Conservation (phyloP, 129 eudicot species). For the Escallonia rubra region DNA sequence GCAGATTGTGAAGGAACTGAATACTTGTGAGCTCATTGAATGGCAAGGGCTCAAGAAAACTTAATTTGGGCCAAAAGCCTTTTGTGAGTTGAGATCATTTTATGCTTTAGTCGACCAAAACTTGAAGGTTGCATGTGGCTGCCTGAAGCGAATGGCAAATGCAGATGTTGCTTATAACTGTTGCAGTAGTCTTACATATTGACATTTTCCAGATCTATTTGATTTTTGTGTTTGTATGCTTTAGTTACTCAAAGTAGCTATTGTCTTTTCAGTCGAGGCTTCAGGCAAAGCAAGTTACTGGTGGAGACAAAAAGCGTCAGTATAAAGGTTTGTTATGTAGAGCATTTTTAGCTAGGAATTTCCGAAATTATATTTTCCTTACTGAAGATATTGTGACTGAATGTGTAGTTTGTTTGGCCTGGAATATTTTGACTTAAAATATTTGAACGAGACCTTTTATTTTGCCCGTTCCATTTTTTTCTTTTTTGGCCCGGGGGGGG, state of each 20-base stretch:
- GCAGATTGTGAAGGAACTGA: background rate
- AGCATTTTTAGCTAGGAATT: no score
- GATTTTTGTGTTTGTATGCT: background rate
- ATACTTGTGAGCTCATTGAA: background rate
- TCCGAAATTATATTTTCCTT: no score
- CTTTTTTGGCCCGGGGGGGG: background rate
- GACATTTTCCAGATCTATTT: background rate
- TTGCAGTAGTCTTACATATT: no score
- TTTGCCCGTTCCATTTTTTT: no score
- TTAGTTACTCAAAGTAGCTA: constrained; percentile 3
- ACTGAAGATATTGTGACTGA: background rate
- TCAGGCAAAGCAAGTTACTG: constrained; percentile 77
- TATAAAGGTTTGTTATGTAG: constrained; percentile 51
- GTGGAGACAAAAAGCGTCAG: constrained; percentile 76
- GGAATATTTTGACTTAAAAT: no score
- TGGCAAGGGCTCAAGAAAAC: background rate
- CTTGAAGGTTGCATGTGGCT: background rate
- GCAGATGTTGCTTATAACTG: background rate
- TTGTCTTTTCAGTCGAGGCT: constrained; percentile 68
- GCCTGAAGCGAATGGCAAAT: background rate
- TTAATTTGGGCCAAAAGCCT: constrained; percentile 2
- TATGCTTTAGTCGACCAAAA: no score
- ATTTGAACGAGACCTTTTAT: no score
- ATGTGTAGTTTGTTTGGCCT: background rate
- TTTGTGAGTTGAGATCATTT: background rate